Base-by-base conservation (phyloP, 148 eudicot genomes). In the Rhododendron ovatum region DNA sequence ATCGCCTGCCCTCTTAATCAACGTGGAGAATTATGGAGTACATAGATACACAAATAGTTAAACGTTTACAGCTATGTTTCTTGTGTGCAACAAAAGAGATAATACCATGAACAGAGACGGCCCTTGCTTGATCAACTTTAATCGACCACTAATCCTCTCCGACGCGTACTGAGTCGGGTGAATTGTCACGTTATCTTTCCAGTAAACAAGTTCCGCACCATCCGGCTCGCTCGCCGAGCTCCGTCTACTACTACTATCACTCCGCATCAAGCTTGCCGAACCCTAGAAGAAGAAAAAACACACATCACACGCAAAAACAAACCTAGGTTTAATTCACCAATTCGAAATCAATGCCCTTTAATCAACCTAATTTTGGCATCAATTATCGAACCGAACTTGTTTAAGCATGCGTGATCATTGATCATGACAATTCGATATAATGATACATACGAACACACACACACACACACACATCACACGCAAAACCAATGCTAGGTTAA, bases 81-180 rank as follows among this genome's bases (percentile, higher is more conserved):
- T 14, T 3, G 35, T 24, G 14, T 28, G 26, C 22, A 83, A 26
- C 10, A 53, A 63, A 41, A 33, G 45, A 45, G 17, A 37, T 81
- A 53, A 45, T 93, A 97, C 99, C 96, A 97, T 88, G 77, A 91
- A 94, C 59, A 96, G 92, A 53, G 92, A 84, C 43, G 89, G 84
- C 24, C 90, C 96, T 90, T 91, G 96, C 91, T 91, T 93, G 67
- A 91, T 88, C 90, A 97, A 88, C 92, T 91, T 95, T 91, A 97
- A 92, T 75, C 98, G 90, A 22, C 99, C 99, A 82, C 98, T 89
- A 84, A 97, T 97, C 90, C 98, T 91, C 91, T 97, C 99, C 55
- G 95, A 91, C 67, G 93, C 95, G 35, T 90, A 91, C 89, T 97
- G 99, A 80, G 98, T 95, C 3, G 99, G 98, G 88, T 97, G 99